phyloP scores from a whole-genome alignment of 1,139 yeast genomes.

The Zygotorulaspora mrakii region DNA sequence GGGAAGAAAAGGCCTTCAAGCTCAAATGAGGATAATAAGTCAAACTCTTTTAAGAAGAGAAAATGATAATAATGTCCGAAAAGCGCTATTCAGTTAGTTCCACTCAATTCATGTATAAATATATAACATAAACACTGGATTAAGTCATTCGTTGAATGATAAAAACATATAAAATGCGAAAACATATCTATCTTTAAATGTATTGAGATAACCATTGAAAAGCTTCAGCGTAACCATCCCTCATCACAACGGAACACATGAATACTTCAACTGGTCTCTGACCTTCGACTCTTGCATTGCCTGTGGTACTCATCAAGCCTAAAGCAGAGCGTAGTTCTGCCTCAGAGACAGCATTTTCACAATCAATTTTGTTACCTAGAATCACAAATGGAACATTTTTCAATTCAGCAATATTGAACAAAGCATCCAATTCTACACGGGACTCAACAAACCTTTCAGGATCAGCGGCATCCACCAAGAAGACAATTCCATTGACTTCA shows the following conservation, averaged over 20 bases:
- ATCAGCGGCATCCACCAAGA: slow-evolving; percentile 95
- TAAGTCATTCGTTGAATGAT: too few species aligned
- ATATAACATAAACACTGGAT: too few species aligned
- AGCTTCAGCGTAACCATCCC: slow-evolving; percentile 95
- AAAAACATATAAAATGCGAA: slow-evolving; percentile 1
- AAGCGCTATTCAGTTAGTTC: not conserved
- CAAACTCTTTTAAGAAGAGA: slow-evolving; percentile 26
- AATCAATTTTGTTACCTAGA: slow-evolving; percentile 95
- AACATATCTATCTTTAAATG: slow-evolving; percentile 50
- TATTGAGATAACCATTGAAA: slow-evolving; percentile 95
- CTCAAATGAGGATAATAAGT: slow-evolving; percentile 40
- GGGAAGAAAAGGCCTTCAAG: slow-evolving; percentile 61
- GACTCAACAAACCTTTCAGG: slow-evolving; percentile 93
- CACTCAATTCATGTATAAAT: slow-evolving; percentile 4
- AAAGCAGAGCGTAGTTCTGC: slow-evolving; percentile 89
- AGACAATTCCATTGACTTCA: slow-evolving; percentile 95
- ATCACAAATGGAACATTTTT: slow-evolving; percentile 84
- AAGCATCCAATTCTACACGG: slow-evolving; percentile 88
- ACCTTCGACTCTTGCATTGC: slow-evolving; percentile 70
- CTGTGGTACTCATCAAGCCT: slow-evolving; percentile 85
- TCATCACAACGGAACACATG: slow-evolving; percentile 97
- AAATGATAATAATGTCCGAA: too few species aligned
- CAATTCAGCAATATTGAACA: slow-evolving; percentile 88
- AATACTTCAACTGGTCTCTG: slow-evolving; percentile 91
- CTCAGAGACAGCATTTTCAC: slow-evolving; percentile 90